Conservation (phyloP, 331 rosid species). For the Erythrophleum ivorense region DNA sequence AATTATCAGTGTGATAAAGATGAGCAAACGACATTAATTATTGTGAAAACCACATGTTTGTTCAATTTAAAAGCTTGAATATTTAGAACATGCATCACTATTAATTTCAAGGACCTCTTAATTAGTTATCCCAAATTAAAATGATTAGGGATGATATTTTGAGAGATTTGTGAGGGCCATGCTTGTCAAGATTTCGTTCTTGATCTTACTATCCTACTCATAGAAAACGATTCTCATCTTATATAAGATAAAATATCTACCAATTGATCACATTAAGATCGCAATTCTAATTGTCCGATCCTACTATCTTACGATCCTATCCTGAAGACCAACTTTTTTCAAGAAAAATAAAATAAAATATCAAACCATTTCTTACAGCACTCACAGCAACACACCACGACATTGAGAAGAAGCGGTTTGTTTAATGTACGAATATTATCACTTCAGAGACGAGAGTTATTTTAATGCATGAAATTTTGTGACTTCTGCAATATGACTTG, state of each 20-base stretch:
- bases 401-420: no score
- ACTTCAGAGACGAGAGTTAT: no score
- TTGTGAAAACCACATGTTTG: neutral
- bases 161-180: constrained; percentile 60
- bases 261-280: neutral
- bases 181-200: constrained; percentile 11
- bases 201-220: constrained; percentile 12
- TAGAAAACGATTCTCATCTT: neutral
- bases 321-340: no score
- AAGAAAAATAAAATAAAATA: no score
- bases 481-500: no score
- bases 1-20: neutral
- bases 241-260: no score
- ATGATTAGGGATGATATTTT: constrained; percentile 69
- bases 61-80: neutral
- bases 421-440: no score
- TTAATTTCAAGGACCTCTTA: neutral
- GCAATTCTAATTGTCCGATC: neutral
- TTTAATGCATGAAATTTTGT: no score
- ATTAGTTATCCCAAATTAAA: constrained; percentile 25
- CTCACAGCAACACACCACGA: no score
- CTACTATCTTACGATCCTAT: no score
- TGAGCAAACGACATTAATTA: neutral
- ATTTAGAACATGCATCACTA: neutral
- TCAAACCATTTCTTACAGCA: no score